phyloP scores from a whole-genome alignment of 495 filamentous ascomycete genomes.

The Hypoxylon lenormandii region DNA sequence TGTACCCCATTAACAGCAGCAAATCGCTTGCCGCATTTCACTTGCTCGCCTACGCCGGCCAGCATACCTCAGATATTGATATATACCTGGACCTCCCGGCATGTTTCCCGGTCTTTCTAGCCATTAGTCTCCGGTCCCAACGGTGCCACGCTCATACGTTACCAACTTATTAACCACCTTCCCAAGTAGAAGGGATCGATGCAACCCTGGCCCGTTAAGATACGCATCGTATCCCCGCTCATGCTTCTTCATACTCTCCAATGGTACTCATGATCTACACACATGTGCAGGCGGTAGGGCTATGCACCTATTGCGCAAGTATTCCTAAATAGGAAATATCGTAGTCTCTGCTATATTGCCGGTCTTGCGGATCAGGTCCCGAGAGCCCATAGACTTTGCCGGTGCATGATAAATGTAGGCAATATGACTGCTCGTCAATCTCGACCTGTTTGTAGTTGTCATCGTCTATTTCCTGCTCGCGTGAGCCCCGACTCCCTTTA shows the following conservation, averaged over 20 bases:
- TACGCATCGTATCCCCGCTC: conserved; percentile 6
- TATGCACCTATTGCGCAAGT: background rate
- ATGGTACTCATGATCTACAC: conserved; percentile 6
- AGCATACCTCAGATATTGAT: too few species aligned
- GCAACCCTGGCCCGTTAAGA: conserved; percentile 22
- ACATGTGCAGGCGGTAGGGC: conserved; percentile 28
- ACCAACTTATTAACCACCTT: conserved; percentile 20
- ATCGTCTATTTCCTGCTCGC: background rate
- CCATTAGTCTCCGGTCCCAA: background rate
- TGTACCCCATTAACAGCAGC: too few species aligned
- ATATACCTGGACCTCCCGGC: too few species aligned
- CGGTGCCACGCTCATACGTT: background rate
- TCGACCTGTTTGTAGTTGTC: background rate
- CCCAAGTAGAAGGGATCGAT: conserved; percentile 34
- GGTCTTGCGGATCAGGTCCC: too few species aligned
- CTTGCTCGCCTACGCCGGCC: too few species aligned
- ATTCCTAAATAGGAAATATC: conserved; percentile 8
- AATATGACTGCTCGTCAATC: background rate
- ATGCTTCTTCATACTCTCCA: conserved; percentile 14
- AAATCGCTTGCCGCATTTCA: background rate
- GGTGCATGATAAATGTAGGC: conserved; percentile 3
- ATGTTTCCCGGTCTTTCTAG: background rate
- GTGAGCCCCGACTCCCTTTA: background rate
- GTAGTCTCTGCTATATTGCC: background rate
- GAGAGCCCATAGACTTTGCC: background rate